Evolutionary conservation across 2,329 filamentous ascomycete species (phyloP), one percentile per base, ranked within the genome.

Genomic region (Talaromyces atroroseus): DNA sequence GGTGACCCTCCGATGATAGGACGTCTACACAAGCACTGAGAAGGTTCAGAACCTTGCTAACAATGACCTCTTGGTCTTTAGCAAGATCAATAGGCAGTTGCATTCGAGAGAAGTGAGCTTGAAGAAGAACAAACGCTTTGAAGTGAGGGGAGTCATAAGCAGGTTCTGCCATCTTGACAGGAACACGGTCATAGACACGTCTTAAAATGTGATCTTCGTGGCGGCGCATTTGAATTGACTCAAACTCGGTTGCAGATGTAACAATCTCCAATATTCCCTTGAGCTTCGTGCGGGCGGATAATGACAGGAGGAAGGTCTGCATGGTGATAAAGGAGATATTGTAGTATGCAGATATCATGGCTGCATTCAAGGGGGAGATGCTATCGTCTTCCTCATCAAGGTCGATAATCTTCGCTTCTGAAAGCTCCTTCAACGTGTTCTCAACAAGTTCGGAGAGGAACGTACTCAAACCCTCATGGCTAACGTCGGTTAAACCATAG

Each of bases 281-380:
- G 62, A 99, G 84, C 78, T 96, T 97, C 3, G 92, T 97, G 64
- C 87, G 87, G 44, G 85, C 85, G 55, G 85, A 92, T 48, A 99
- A 81, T 14, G 94, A 99, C 56, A 99, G 80, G 52, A 99, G 79
- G 80, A 99, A 92, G 0, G 94, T 99, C 76, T 99, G 92, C 92
- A 99, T 99, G 2, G 94, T 99, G 71, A 96, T 89, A 76, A 96
- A 97, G 5, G 92, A 96, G 68, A 99, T 96, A 74, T 96, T 97
- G 81, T 99, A 99, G 80, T 99, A 97, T 1, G 94, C 91, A 10
- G 90, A 91, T 68, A 99, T 97, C 89, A 96, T 96, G 63, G 94
- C 94, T 2, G 92, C 89, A 71, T 99, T 97, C 65, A 96, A 83
- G 14, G 94, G 92, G 18, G 88, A 83, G 46, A 97, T 87, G 1